Base-by-base conservation (phyloP, 805 yeast species). In the Wickerhamiella vanderwaltii region DNA sequence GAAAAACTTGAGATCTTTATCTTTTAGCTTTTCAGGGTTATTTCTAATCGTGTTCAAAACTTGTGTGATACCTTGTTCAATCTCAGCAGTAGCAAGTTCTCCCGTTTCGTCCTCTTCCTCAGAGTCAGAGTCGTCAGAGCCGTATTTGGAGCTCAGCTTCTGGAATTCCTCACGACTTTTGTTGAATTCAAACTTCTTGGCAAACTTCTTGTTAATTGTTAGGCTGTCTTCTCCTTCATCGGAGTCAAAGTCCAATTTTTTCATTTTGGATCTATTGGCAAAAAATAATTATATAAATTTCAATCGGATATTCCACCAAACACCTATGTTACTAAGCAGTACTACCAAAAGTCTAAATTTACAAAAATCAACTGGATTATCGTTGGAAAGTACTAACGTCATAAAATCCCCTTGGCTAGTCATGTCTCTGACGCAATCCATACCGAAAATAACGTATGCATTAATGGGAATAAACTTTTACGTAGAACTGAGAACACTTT, bases 101-200 rank as follows among this genome's bases (percentile, higher is more conserved):
- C 95, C 98, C 50, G 60, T 78, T 46, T 87, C 95, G 57, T 91
- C 98, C 61, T 88, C 98, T 3, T 77, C 85, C 56, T 84, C 94
- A 24, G 57, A 56, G 3, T 50, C 54, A 9, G 61, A 46, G 9
- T 37, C 40, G 13, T 64, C 65, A 5, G 62, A 61, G n/a, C 52
- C 56, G 47, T 43, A 51, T 49, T 47, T 54, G 39, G 46, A 52
- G 36, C 54, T 44, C 23, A 52, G 44, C 37, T 57, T 41, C 26
- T 49, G 52, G 19, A 44, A 47, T 38, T 51, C 59, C 33, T 54
- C 60, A 28, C 63, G 53, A 46, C 53, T 56, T 43, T 60, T 60
- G 38, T 58, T 58, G 36, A 56, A 51, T 35, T 55, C 53, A 41
- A 50, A 50, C 35, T 57, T 49, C 35, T 46, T 48, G 15, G 59